Evolutionary conservation across 164 flowering plant species (phyloP).

Genomic region (Umbellularia californica): DNA sequence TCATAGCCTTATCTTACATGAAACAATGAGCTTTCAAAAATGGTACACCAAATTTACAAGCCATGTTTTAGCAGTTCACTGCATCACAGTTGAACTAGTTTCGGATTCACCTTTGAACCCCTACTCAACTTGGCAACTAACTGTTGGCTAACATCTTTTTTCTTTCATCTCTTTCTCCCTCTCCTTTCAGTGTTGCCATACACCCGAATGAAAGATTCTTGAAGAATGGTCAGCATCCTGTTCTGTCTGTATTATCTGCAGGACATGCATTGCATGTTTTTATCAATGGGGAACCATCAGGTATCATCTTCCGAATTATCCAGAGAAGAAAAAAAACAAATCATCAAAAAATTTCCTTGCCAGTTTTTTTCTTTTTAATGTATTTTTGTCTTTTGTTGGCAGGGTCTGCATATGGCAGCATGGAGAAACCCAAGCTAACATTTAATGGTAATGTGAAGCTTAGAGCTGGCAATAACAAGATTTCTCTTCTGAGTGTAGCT

Average conservation of each 20-base stretch:
- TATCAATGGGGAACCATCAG: slow-evolving; percentile 69
- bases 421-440: slow-evolving; percentile 65
- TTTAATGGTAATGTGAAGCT: slow-evolving; percentile 50
- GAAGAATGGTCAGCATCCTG: slow-evolving; percentile 55
- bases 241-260: slow-evolving; percentile 73
- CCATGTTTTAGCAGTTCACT: too few species aligned
- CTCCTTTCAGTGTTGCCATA: slow-evolving; percentile 51
- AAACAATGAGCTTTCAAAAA: too few species aligned
- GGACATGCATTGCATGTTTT: slow-evolving; percentile 92
- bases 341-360: too few species aligned
- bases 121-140: too few species aligned
- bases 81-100: too few species aligned
- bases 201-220: slow-evolving; percentile 57
- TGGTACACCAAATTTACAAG: too few species aligned
- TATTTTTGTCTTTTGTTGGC: slow-evolving; percentile 7
- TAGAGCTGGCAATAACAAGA: slow-evolving; percentile 70
- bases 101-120: background rate
- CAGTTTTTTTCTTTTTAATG: too few species aligned
- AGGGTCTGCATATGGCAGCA: slow-evolving; percentile 76
- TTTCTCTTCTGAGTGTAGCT: slow-evolving; percentile 73
- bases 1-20: too few species aligned
- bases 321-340: too few species aligned
- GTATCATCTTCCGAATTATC: slow-evolving; percentile 20
- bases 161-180: background rate
- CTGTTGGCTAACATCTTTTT: too few species aligned